Evolutionary conservation across 164 flowering plant species (phyloP), one percentile per base, ranked within the genome.

Genomic region (Taxillus chinensis): DNA sequence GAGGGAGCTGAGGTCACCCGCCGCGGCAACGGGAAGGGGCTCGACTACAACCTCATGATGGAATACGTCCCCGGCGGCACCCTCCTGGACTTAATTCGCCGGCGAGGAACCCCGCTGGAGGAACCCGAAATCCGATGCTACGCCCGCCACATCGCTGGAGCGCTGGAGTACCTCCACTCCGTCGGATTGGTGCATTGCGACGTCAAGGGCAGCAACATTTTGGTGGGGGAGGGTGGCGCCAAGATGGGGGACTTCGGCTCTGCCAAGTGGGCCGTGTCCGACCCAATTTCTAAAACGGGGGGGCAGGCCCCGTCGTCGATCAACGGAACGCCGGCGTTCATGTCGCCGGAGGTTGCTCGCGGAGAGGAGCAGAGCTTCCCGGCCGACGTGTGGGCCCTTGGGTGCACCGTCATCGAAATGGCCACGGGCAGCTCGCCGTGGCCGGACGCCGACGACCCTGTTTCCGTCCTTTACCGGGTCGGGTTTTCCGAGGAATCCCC

Each of bases 171-270:
- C 54, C 7, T 87, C 0, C 97, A 90, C 72, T 63, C 78, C 0
- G 54, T 27, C 7, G 82, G 83, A 42, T 64, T 87, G 39, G 83
- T 81, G 2, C 97, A 90, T 72, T 86, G 95, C 61, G 97, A 90
- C 62, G 82, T 90, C 5, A 90, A 90, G 62, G 90, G 92, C 3
- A 72, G 56, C 64, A 90, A 90, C 59, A 74, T 86, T 2, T 67
- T 90, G 10, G 66, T 84, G 11, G 82, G 81, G 2, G 50, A 41
- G 1, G 74, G 77, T n/a, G 40, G 61, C 6, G 85, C 77, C 5
- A 90, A 84, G 73, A 84, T 90, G 5, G 90, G 86, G 10, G 97
- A 90, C 65, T 87, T 90, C 57, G 97, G 97, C 0, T 76, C 92
- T 5, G 87, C 89, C 27, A 27, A 27, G 27, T 61, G 46, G 12